Conservation (phyloP, 148 eudicot species). For the Rhododendron vialii region DNA sequence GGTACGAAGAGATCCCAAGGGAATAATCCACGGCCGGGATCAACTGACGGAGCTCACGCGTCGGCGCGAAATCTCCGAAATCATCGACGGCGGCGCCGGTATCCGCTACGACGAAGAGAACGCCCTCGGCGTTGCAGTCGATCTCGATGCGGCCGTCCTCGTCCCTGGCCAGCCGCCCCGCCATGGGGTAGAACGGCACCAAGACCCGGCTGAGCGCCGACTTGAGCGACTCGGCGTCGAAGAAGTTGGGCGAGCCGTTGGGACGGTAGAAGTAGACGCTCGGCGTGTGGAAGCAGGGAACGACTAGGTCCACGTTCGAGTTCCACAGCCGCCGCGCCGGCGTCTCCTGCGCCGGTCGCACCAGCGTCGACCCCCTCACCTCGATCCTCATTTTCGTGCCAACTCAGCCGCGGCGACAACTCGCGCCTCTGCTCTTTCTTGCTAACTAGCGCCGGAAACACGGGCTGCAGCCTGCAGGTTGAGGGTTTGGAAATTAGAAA, state of each 20-base stretch:
- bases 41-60: constrained; percentile 37
- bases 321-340: constrained; percentile 35
- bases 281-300: constrained; percentile 32
- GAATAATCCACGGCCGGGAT: constrained; percentile 49
- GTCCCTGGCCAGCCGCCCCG: constrained; percentile 37
- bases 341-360: constrained; percentile 35
- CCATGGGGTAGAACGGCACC: constrained; percentile 50
- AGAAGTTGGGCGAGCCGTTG: constrained; percentile 26
- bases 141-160: constrained; percentile 47
- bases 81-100: constrained; percentile 33
- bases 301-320: constrained; percentile 42
- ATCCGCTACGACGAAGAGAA: constrained; percentile 45
- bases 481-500: background rate
- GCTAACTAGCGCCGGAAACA: background rate
- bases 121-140: constrained; percentile 45
- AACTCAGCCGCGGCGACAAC: background rate
- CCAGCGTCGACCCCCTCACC: constrained; percentile 32
- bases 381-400: constrained; percentile 25
- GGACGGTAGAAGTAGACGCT: constrained; percentile 46
- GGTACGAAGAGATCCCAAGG: constrained; percentile 22
- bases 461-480: background rate
- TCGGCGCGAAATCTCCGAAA: constrained; percentile 44
- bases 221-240: constrained; percentile 25
- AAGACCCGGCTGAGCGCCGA: constrained; percentile 31
- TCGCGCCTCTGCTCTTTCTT: background rate